A percentile compares a stretch with the other conserved stretches of the same genome.
Evolutionary conservation across 805 yeast genomes (phyloP).

Genomic region (Saccharomycopsis oosterbeekiorum): DNA sequence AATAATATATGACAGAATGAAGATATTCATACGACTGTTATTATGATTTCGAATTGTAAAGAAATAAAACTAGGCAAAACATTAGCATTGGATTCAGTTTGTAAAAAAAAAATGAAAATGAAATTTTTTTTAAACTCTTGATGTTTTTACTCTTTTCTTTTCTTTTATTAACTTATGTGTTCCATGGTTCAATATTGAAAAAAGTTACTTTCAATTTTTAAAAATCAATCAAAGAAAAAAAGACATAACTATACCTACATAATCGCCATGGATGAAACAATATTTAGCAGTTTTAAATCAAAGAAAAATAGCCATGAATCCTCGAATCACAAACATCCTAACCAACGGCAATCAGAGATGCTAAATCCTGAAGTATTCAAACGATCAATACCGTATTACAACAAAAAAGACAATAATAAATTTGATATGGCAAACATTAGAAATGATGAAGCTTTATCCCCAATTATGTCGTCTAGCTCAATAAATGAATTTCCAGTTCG

Average conservation of each 20-base stretch:
- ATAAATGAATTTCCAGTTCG: not conserved
- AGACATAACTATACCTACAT: not conserved
- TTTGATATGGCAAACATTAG: not conserved
- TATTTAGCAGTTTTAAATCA: not conserved
- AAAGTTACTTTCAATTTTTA: too few species aligned
- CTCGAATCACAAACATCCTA: not conserved
- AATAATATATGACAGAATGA: too few species aligned
- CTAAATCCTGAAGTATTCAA: not conserved
- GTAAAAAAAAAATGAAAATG: too few species aligned
- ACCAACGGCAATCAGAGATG: not conserved
- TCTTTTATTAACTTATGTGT: too few species aligned
- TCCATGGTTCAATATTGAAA: too few species aligned
- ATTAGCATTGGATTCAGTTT: too few species aligned
- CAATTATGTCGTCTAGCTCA: not conserved
- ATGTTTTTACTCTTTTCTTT: too few species aligned
- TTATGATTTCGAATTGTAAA: too few species aligned
- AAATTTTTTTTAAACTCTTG: too few species aligned
- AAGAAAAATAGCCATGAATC: not conserved
- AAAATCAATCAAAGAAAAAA: not conserved
- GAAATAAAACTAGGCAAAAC: too few species aligned
- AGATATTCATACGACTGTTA: too few species aligned
- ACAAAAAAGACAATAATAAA: not conserved
- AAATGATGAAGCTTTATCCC: not conserved
- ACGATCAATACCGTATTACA: slow-evolving; percentile 2
- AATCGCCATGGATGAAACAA: slow-evolving; percentile 5